Percentiles rank a stretch among this genome's conserved stretches.
Evolutionary conservation across 23 red algal species (phyloP).

Genomic region (Gracilaria domingensis): DNA sequence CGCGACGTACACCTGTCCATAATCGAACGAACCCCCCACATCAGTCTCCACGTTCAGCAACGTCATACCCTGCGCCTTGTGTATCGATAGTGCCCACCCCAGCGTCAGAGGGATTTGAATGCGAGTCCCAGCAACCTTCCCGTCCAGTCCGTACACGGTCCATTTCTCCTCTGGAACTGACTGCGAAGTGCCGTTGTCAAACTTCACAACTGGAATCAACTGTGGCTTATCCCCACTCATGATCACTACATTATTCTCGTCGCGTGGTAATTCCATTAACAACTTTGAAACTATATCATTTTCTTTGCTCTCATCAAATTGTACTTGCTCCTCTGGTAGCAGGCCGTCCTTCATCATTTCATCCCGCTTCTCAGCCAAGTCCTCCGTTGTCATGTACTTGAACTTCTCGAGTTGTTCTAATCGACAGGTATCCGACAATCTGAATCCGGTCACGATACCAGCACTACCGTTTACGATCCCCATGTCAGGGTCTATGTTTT

Average conservation of each 20-base stretch:
- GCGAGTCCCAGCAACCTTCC: conserved; percentile 32
- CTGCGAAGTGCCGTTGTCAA: conserved; percentile 48
- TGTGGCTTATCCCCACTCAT: neutral
- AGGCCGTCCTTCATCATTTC: conserved; percentile 25
- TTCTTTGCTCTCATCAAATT: neutral
- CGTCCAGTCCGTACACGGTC: conserved; percentile 46
- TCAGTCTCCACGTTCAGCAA: conserved; percentile 65
- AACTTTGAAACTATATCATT: neutral
- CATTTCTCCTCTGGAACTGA: conserved; percentile 9
- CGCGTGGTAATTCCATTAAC: neutral
- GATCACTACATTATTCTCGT: neutral
- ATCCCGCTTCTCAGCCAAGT: neutral
- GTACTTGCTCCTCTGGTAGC: conserved; percentile 22
- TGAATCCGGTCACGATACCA: conserved; percentile 64
- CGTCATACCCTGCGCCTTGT: conserved; percentile 78
- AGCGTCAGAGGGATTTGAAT: conserved; percentile 64
- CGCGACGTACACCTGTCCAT: conserved; percentile 77
- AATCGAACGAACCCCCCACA: conserved; percentile 61
- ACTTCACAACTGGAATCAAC: conserved; percentile 43
- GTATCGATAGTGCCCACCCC: conserved; percentile 73
- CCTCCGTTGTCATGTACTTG: conserved; percentile 7
- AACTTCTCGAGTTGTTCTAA: conserved; percentile 27
- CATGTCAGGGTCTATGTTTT: conserved; percentile 54
- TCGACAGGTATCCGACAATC: neutral
- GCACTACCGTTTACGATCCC: conserved; percentile 66